These are phyloP conservation scores for Mucor lusitanicus DNA, from an alignment of 371 early-diverging fungal species.

Conservation along the genomic window DNA sequence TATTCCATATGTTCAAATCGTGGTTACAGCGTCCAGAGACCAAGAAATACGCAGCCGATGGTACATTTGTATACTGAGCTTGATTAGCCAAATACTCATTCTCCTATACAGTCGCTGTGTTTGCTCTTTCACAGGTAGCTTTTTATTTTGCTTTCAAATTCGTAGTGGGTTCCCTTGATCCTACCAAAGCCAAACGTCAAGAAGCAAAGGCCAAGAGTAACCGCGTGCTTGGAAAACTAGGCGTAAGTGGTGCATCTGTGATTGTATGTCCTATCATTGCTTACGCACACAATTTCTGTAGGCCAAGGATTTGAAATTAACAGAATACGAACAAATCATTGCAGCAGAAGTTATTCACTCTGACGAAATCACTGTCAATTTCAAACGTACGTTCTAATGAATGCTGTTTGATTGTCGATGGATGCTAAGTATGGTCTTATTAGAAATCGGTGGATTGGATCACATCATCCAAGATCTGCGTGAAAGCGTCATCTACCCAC, in stretches of 20 bases:
- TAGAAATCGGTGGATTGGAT: slow-evolving; percentile 94
- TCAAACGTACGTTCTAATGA: slow-evolving; percentile 61
- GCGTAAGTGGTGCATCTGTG: slow-evolving; percentile 50
- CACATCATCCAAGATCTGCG: slow-evolving; percentile 86
- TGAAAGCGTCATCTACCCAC: slow-evolving; percentile 95
- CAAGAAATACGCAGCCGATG: slow-evolving; percentile 67
- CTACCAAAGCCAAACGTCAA: slow-evolving; percentile 69
- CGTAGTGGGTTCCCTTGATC: slow-evolving; percentile 75
- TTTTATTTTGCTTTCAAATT: slow-evolving; percentile 87
- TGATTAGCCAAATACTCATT: no score
- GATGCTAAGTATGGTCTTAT: not conserved
- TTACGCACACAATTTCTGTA: slow-evolving; percentile 11
- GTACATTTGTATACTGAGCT: slow-evolving; percentile 27
- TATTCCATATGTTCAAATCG: slow-evolving; percentile 31
- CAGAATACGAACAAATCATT: slow-evolving; percentile 93
- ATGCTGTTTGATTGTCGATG: not conserved
- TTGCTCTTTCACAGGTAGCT: slow-evolving; percentile 82
- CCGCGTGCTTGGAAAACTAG: slow-evolving; percentile 72
- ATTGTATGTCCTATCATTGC: not conserved
- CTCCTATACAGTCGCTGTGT: slow-evolving; percentile 58
- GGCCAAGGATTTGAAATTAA: slow-evolving; percentile 75
- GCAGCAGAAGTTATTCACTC: slow-evolving; percentile 92
- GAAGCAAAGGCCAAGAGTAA: slow-evolving; percentile 73
- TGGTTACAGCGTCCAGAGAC: slow-evolving; percentile 60
- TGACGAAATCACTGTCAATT: slow-evolving; percentile 86